phyloP scores from a whole-genome alignment of 148 eudicot species.

The Talinum fruticosum region DNA sequence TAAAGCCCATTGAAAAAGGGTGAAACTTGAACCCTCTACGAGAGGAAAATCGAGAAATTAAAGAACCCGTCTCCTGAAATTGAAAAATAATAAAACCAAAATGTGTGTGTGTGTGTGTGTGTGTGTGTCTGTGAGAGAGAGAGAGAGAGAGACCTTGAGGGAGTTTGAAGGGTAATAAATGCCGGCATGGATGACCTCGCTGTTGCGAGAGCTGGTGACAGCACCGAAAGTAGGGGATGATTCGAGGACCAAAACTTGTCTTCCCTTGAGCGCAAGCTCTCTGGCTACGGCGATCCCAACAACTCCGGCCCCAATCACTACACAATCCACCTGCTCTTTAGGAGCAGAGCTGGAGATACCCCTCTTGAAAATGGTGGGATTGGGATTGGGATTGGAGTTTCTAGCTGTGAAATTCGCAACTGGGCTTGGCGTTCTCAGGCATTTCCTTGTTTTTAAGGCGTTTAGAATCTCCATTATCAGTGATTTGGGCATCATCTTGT shows the following conservation, averaged over 20 bases:
- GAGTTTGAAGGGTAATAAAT: conserved; percentile 77
- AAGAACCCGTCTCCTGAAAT: neutral
- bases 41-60: neutral
- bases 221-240: conserved; percentile 78
- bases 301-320: conserved; percentile 87
- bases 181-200: conserved; percentile 93
- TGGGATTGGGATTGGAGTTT: neutral
- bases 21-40: neutral
- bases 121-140: conserved; percentile 3
- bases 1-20: neutral
- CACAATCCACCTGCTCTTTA: conserved; percentile 72
- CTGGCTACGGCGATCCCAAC: conserved; percentile 85
- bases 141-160: conserved; percentile 53
- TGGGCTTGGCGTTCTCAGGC: conserved; percentile 15
- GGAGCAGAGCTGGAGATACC: conserved; percentile 24
- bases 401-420: neutral
- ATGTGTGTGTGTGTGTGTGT: no score
- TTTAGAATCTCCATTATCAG: neutral
- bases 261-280: conserved; percentile 51
- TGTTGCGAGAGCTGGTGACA: conserved; percentile 82
- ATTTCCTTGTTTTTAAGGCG: neutral
- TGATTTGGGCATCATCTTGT: conserved; percentile 13
- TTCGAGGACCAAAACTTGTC: conserved; percentile 69
- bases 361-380: conserved; percentile 12
- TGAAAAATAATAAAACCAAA: neutral